A percentile compares a stretch with the other conserved stretches of the same genome.
These are phyloP conservation scores for Gossypium aridum DNA, from an alignment of 441 rosid species.

Conservation along the genomic window DNA sequence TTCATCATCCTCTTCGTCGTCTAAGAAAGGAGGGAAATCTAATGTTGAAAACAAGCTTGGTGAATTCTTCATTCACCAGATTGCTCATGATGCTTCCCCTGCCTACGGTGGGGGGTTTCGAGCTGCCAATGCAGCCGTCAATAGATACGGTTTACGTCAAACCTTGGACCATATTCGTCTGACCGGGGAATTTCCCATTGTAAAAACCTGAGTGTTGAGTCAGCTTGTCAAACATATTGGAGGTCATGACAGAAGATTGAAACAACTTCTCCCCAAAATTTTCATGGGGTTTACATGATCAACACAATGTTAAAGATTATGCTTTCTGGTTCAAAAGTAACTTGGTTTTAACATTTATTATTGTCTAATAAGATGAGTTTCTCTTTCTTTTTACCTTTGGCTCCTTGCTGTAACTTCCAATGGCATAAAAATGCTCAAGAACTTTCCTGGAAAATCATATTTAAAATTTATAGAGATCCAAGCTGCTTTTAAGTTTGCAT, in stretches of 20 bases:
- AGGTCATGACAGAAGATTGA: slow-evolving; percentile 15
- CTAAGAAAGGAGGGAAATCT: slow-evolving; percentile 73
- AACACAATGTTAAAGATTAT: slow-evolving; percentile 4
- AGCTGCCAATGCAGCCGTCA: slow-evolving; percentile 75
- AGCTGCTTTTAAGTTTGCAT: not conserved
- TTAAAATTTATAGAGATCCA: not conserved
- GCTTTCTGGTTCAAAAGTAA: slow-evolving; percentile 7
- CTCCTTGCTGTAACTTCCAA: not conserved
- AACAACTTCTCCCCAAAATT: slow-evolving; percentile 21
- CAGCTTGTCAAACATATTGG: not conserved
- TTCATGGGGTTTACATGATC: slow-evolving; percentile 23
- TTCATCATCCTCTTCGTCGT: slow-evolving; percentile 45
- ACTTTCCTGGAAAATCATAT: not conserved
- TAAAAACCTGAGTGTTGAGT: slow-evolving; percentile 18
- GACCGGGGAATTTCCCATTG: slow-evolving; percentile 67
- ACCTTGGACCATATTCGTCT: slow-evolving; percentile 68
- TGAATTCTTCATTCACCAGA: slow-evolving; percentile 80
- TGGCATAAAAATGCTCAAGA: not conserved
- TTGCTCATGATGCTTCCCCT: slow-evolving; percentile 74
- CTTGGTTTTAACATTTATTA: not conserved
- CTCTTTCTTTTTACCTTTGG: not conserved
- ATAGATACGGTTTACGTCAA: slow-evolving; percentile 57
- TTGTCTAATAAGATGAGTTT: not conserved
- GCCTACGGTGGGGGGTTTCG: slow-evolving; percentile 91
- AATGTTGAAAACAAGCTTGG: slow-evolving; percentile 72